Evolutionary conservation across 2,329 filamentous ascomycete species (phyloP).

Genomic region (Fusarium sp.): DNA sequence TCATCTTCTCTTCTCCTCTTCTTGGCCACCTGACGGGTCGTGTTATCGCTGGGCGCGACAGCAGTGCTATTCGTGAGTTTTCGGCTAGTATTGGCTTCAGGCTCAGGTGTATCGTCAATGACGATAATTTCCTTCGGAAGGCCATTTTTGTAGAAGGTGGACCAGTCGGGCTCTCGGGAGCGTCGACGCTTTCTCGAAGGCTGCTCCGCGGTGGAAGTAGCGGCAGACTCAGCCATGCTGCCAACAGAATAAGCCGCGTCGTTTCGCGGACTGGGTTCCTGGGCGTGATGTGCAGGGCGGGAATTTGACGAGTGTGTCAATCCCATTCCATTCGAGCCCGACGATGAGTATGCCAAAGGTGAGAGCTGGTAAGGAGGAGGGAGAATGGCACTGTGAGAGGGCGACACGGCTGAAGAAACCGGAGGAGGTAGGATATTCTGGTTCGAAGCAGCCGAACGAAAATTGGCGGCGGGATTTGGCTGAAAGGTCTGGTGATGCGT

Average conservation of each 20-base stretch:
- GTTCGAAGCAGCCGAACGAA: constrained; percentile 48
- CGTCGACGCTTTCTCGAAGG: constrained; percentile 66
- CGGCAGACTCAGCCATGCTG: constrained; percentile 47
- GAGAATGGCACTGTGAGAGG: constrained; percentile 44
- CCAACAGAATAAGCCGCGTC: constrained; percentile 46
- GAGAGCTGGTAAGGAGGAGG: constrained; percentile 50
- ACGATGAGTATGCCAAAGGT: constrained; percentile 50
- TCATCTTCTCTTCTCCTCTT: constrained; percentile 77
- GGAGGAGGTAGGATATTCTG: constrained; percentile 51
- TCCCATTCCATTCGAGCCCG: constrained; percentile 52
- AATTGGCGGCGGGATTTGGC: constrained; percentile 47
- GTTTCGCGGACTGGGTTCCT: constrained; percentile 48
- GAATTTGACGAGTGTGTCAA: constrained; percentile 50
- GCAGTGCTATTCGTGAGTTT: constrained; percentile 55
- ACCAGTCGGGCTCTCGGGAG: constrained; percentile 79
- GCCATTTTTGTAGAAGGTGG: constrained; percentile 84
- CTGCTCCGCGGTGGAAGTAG: constrained; percentile 50
- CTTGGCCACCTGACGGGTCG: constrained; percentile 71
- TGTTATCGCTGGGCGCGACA: constrained; percentile 50
- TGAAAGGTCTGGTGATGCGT: constrained; percentile 52
- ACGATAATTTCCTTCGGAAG: constrained; percentile 88
- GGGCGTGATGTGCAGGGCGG: constrained; percentile 50
- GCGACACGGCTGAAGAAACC: constrained; percentile 46
- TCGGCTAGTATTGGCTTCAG: constrained; percentile 60
- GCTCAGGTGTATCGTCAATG: constrained; percentile 79